Evolutionary conservation across 148 eudicot species (phyloP).

Genomic region (Chenopodium berlandieri): DNA sequence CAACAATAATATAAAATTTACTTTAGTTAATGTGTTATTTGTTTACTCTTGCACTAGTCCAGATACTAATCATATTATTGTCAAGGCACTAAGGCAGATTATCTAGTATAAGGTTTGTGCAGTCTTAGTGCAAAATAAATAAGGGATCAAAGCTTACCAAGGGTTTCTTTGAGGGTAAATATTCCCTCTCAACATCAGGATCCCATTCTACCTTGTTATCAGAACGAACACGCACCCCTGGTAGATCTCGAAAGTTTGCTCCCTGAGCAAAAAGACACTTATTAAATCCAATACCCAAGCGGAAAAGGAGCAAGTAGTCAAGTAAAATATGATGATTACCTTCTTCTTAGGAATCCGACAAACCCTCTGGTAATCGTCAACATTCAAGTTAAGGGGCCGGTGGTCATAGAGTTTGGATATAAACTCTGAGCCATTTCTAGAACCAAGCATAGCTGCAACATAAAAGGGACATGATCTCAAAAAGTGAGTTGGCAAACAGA

Average conservation of each 20-base stretch:
- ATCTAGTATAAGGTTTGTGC: neutral
- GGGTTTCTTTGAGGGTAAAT: constrained; percentile 63
- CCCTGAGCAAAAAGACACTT: constrained; percentile 43
- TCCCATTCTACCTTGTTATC: constrained; percentile 70
- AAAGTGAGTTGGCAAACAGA: neutral
- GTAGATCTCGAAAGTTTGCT: constrained; percentile 70
- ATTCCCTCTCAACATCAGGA: constrained; percentile 45
- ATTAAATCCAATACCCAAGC: neutral
- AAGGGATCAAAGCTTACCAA: constrained; percentile 40
- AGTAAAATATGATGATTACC: constrained; percentile 32
- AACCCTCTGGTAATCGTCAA: constrained; percentile 71
- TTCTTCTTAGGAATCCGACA: constrained; percentile 62
- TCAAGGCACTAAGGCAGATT: neutral
- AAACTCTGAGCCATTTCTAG: constrained; percentile 5
- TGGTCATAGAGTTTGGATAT: constrained; percentile 53
- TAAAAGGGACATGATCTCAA: neutral
- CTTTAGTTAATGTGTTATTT: too few species aligned
- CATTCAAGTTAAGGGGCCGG: constrained; percentile 51
- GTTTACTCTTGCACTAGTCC: too few species aligned
- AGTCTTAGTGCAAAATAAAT: neutral
- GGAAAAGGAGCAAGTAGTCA: neutral
- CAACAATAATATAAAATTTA: too few species aligned
- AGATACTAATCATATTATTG: too few species aligned
- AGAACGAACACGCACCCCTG: constrained; percentile 56
- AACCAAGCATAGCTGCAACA: constrained; percentile 42